Base-by-base conservation (phyloP, 805 yeast genomes). In the Metschnikowia colocasiae region DNA sequence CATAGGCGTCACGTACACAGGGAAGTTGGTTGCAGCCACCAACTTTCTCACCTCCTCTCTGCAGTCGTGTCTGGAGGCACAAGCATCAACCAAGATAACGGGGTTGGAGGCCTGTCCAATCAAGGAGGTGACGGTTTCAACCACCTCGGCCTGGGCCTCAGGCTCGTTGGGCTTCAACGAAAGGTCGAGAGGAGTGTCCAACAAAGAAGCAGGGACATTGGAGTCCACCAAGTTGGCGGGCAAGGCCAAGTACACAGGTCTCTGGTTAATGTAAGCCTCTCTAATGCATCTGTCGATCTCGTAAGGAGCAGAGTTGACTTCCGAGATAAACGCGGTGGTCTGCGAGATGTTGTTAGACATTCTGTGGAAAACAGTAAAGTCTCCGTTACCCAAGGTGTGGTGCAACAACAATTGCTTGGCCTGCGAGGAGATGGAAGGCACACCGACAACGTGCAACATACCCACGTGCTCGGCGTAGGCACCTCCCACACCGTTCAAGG, bases 401-500 rank as follows among this genome's bases (percentile, higher is more conserved):
- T 86, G 95, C 65, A 86, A 74, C 61, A 86, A 68, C 67, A 85
- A 71, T 58, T 84, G 85, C 64, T 83, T 77, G 56, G 84, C 80
- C 64, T 83, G 88, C 33, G 95, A 79, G 27, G 83, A 73, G 59
- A 81, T 73, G 46, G 92, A 82, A 54, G 96, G 95, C 48, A 85
- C 86, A 64, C 96, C 96, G 37, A 87, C 95, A 58, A 87, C 79
- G 70, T 87, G 95, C 55, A 87, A 70, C 56, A 87, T 67, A 59
- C 94, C 94, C 53, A 88, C 91, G 69, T 87, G 95, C 69, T 88
- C 95, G 53, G 95, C 91, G 69, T 81, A 87, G 44, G 94, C 75
- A 59, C 96, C 96, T 38, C 91, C 95, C 62, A 88, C 78, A 59
- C 94, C 95, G 67, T 87, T 87, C 59, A 87, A 73, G 10, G 95